Evolutionary conservation across 306 rosid species (phyloP).

Genomic region (Herpetospermum pedunculosum): DNA sequence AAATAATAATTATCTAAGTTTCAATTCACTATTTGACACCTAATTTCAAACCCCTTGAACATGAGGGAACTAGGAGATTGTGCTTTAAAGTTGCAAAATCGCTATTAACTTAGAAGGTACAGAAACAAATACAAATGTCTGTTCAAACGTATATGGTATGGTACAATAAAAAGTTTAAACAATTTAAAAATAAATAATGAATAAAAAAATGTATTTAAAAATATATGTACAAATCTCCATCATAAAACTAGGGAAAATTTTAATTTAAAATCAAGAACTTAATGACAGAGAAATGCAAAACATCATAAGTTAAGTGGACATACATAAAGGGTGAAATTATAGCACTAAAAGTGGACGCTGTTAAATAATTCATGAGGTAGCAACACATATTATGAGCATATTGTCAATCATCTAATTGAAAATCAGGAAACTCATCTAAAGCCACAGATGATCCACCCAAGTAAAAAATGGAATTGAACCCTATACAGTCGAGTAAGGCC

Average conservation of each 20-base stretch:
- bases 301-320: neutral
- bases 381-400: neutral
- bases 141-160: too few relatives aligned
- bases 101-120: too few relatives aligned
- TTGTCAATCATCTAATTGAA: neutral
- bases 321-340: neutral
- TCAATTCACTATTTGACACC: neutral
- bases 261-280: neutral
- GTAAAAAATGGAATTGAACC: neutral
- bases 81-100: neutral
- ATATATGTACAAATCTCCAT: neutral
- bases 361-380: neutral
- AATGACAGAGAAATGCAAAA: neutral
- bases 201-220: too few relatives aligned
- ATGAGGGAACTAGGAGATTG: neutral
- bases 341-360: neutral
- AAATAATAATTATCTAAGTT: too few relatives aligned
- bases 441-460: neutral
- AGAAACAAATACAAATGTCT: too few relatives aligned
- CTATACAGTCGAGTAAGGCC: neutral
- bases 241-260: neutral
- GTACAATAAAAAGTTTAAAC: too few relatives aligned
- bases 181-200: too few relatives aligned
- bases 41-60: neutral
- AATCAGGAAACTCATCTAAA: neutral